A percentile compares a stretch with the other conserved stretches of the same genome.
Evolutionary conservation across 1,284 basidiomycete species (phyloP).

Genomic region (Naganishia sp.): DNA sequence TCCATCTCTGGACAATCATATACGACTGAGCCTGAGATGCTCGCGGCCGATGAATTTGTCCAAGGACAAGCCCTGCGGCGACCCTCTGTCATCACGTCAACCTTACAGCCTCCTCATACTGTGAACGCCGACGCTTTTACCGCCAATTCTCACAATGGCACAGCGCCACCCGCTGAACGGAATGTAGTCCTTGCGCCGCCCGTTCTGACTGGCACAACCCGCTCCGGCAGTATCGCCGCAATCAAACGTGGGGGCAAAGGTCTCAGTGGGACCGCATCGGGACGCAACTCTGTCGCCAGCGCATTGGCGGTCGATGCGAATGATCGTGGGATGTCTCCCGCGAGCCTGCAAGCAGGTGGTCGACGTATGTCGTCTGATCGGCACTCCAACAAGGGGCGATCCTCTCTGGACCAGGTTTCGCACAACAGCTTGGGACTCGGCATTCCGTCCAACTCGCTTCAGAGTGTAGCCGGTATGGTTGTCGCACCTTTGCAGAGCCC

Average conservation of each 20-base stretch:
- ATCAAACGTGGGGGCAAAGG: constrained; percentile 14
- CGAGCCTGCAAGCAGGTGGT: constrained; percentile 5
- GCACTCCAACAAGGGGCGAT: constrained; percentile 12
- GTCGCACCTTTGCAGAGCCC: background rate
- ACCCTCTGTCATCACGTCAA: constrained; percentile 12
- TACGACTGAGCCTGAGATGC: constrained; percentile 10
- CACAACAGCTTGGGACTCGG: constrained; percentile 17
- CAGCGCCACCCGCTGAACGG: constrained; percentile 1
- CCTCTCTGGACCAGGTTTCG: constrained; percentile 14
- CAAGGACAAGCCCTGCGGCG: background rate
- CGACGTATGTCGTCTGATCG: constrained; percentile 19
- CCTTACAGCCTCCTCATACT: background rate
- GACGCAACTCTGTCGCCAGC: background rate
- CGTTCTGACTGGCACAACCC: constrained; percentile 14
- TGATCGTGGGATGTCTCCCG: constrained; percentile 1
- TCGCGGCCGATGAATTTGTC: background rate
- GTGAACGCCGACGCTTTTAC: background rate
- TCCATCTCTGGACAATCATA: constrained; percentile 14
- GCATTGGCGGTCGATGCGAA: constrained; percentile 1
- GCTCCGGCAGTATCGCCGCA: constrained; percentile 22
- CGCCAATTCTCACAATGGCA: background rate
- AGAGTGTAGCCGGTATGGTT: background rate
- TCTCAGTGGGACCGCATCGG: background rate
- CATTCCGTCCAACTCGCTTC: constrained; percentile 5
- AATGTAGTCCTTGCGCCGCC: constrained; percentile 19